Evolutionary conservation across 2,329 filamentous ascomycete genomes (phyloP).

Genomic region (Cytospora mali): DNA sequence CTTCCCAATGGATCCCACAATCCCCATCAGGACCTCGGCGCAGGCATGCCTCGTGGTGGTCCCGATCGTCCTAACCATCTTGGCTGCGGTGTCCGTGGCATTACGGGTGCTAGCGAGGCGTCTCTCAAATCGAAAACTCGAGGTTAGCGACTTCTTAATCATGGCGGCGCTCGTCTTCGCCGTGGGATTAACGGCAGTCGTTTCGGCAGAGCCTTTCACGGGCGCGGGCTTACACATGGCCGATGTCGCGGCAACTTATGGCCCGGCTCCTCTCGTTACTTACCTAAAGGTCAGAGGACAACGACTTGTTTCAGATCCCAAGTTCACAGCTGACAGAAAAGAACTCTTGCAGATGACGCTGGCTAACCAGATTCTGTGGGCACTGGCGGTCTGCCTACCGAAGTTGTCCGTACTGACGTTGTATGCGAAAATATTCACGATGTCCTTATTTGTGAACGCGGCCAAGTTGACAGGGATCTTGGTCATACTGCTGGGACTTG

Average conservation of each 20-base stretch:
- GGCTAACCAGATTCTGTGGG: conserved; percentile 38
- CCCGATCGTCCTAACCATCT: conserved; percentile 29
- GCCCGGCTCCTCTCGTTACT: conserved; percentile 28
- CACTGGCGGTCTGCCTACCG: conserved; percentile 34
- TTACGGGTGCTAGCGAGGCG: conserved; percentile 33
- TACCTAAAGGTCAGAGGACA: conserved; percentile 15
- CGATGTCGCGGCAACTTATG: conserved; percentile 27
- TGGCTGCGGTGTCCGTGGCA: conserved; percentile 30
- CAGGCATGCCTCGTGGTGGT: conserved; percentile 29
- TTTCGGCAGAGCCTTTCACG: conserved; percentile 28
- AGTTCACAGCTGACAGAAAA: conserved; percentile 7
- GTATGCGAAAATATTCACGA: conserved; percentile 36
- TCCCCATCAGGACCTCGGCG: conserved; percentile 30
- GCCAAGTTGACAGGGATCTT: conserved; percentile 33
- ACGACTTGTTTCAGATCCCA: not conserved
- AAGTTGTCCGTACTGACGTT: conserved; percentile 38
- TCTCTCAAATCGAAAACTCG: conserved; percentile 31
- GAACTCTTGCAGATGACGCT: conserved; percentile 7
- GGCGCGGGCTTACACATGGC: conserved; percentile 32
- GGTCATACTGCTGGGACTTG: conserved; percentile 33
- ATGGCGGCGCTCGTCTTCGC: conserved; percentile 28
- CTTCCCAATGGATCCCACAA: conserved; percentile 30
- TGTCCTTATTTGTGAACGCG: conserved; percentile 32
- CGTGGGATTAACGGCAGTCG: conserved; percentile 29
- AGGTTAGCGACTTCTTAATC: conserved; percentile 34